Evolutionary conservation across 306 rosid genomes (phyloP).

Genomic region (Trifolium fragiferum): DNA sequence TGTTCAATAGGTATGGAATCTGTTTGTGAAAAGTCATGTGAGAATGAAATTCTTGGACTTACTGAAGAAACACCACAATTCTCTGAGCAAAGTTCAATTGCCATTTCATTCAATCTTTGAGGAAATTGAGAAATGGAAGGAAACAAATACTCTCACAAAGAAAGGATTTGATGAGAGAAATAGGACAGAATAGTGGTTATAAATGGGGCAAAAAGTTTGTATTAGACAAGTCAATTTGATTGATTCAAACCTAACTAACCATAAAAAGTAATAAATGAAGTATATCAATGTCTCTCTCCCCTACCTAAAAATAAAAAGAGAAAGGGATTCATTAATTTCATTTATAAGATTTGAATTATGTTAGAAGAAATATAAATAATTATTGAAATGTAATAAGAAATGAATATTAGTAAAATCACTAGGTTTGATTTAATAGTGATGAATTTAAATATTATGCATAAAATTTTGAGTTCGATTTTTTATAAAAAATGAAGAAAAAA

Average conservation of each 20-base stretch:
- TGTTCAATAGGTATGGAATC: constrained; percentile 69
- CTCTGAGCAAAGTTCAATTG: constrained; percentile 62
- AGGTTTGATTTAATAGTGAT: too few species aligned
- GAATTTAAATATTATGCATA: too few species aligned
- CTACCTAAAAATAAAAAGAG: not conserved
- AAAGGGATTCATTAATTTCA: constrained; percentile 21
- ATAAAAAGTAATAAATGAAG: constrained; percentile 42
- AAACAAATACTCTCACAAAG: not conserved
- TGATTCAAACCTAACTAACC: constrained; percentile 41
- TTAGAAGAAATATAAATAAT: not conserved
- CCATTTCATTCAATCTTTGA: constrained; percentile 52
- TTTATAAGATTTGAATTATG: constrained; percentile 31
- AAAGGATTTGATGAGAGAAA: constrained; percentile 27
- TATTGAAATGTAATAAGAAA: not conserved
- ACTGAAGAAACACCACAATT: constrained; percentile 45
- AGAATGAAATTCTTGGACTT: constrained; percentile 91
- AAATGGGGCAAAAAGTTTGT: constrained; percentile 41
- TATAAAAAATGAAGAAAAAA: too few species aligned
- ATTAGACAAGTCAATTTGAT: constrained; percentile 42
- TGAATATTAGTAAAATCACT: too few species aligned
- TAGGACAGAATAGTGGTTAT: not conserved
- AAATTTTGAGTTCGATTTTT: too few species aligned
- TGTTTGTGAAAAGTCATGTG: constrained; percentile 67
- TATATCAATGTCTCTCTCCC: constrained; percentile 15
- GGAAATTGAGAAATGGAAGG: constrained; percentile 20